phyloP scores from a whole-genome alignment of 2,329 filamentous ascomycete species.

The Kalaharituber pfeilii region DNA sequence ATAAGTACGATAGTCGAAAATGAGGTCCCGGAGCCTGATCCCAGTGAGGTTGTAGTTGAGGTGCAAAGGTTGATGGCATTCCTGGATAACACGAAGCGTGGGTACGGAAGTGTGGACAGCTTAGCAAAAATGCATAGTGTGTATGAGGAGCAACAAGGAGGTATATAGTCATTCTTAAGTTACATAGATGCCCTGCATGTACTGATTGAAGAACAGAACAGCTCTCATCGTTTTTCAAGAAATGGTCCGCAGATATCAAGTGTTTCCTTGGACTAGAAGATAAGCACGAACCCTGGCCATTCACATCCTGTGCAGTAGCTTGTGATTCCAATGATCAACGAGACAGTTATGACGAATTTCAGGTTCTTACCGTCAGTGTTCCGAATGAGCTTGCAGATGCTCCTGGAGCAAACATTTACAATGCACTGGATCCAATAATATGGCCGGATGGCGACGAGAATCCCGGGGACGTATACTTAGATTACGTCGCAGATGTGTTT shows the following conservation, averaged over 20 bases:
- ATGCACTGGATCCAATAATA: slow-evolving; percentile 18
- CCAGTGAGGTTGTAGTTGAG: slow-evolving; percentile 8
- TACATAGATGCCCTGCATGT: too few relatives aligned
- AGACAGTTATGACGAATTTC: slow-evolving; percentile 12
- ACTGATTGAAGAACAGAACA: neutral
- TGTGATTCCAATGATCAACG: slow-evolving; percentile 10
- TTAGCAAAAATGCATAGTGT: slow-evolving; percentile 12
- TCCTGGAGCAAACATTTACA: slow-evolving; percentile 13
- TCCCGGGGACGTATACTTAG: slow-evolving; percentile 11
- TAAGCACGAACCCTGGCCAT: neutral
- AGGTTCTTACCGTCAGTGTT: slow-evolving; percentile 14
- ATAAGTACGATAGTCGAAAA: slow-evolving; percentile 15
- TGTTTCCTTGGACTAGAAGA: neutral
- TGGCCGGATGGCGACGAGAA: slow-evolving; percentile 14
- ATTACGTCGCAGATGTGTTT: slow-evolving; percentile 19
- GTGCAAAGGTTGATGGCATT: slow-evolving; percentile 22
- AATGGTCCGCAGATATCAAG: neutral
- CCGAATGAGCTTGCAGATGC: neutral
- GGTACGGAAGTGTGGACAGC: slow-evolving; percentile 21
- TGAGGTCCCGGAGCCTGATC: slow-evolving; percentile 5
- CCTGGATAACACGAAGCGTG: slow-evolving; percentile 19
- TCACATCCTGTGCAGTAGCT: slow-evolving; percentile 3
- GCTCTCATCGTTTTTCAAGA: neutral
- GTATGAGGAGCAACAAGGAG: slow-evolving; percentile 10
- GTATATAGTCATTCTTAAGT: slow-evolving; percentile 3